These are phyloP conservation scores for Phytophthora syringae DNA, from an alignment of 352 stramenopile species.

Conservation along the genomic window DNA sequence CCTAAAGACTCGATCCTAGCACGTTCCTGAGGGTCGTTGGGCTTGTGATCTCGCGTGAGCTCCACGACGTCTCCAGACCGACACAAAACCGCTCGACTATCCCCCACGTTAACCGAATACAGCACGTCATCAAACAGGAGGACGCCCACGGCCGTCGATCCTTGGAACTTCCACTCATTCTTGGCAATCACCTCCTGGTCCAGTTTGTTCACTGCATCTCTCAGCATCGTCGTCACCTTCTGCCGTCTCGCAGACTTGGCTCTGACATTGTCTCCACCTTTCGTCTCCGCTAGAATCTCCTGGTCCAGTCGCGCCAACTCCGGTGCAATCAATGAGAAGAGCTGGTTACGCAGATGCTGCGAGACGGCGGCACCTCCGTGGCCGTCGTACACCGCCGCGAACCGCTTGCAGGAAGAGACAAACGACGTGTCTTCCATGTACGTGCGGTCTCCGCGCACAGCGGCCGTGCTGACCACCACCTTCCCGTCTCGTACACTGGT, in stretches of 20 bases:
- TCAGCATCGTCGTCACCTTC: slow-evolving; percentile 50
- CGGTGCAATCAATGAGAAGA: slow-evolving; percentile 64
- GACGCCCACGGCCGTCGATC: slow-evolving; percentile 78
- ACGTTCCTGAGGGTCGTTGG: slow-evolving; percentile 83
- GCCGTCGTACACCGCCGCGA: slow-evolving; percentile 85
- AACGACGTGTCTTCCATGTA: slow-evolving; percentile 89
- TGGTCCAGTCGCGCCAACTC: slow-evolving; percentile 55
- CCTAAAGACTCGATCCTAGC: slow-evolving; percentile 79
- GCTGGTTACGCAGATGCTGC: slow-evolving; percentile 65
- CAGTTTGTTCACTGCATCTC: slow-evolving; percentile 53
- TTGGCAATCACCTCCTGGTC: slow-evolving; percentile 67
- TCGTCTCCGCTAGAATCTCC: slow-evolving; percentile 47
- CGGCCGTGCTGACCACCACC: slow-evolving; percentile 66
- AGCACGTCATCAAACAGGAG: slow-evolving; percentile 81
- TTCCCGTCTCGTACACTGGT: slow-evolving; percentile 51
- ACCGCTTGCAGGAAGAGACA: slow-evolving; percentile 83
- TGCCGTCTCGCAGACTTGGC: slow-evolving; percentile 34
- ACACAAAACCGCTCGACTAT: slow-evolving; percentile 94
- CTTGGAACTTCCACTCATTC: slow-evolving; percentile 82
- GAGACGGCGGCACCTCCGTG: slow-evolving; percentile 78
- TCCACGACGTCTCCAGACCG: slow-evolving; percentile 73
- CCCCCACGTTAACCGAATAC: slow-evolving; percentile 93
- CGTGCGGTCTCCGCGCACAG: slow-evolving; percentile 73
- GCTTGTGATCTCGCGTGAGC: slow-evolving; percentile 91
- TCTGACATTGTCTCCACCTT: slow-evolving; percentile 37